These are phyloP conservation scores for Tillandsia leiboldiana DNA, from an alignment of 176 grass and related monocot genomes.

Conservation along the genomic window DNA sequence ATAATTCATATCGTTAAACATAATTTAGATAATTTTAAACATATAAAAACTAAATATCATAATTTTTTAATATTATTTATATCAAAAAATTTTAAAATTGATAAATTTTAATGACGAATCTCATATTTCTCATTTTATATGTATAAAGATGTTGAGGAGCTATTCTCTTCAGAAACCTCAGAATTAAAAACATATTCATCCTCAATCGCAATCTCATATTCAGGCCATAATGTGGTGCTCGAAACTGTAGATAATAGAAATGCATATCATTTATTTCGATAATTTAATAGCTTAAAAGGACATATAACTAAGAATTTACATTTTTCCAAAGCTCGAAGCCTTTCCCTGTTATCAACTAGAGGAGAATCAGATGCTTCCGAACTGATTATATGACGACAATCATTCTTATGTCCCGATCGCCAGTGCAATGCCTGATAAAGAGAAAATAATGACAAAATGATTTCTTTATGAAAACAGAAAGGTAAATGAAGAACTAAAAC, in stretches of 20 bases:
- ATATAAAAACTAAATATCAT: too few species aligned
- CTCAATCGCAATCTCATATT: slow-evolving; percentile 72
- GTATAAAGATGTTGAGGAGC: slow-evolving; percentile 39
- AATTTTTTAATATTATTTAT: too few species aligned
- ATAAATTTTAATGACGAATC: background rate
- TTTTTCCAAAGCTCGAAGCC: slow-evolving; percentile 17
- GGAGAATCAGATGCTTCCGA: slow-evolving; percentile 37
- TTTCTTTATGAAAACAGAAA: background rate
- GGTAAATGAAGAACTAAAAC: background rate
- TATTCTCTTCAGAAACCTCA: slow-evolving; percentile 52
- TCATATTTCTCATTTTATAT: slow-evolving; percentile 47
- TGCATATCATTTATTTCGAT: slow-evolving; percentile 20
- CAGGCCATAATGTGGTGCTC: slow-evolving; percentile 52
- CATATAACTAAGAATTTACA: slow-evolving; percentile 26
- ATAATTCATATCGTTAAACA: too few species aligned
- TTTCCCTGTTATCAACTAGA: background rate
- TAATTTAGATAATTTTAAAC: too few species aligned
- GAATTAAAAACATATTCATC: slow-evolving; percentile 43
- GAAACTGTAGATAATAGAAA: slow-evolving; percentile 38
- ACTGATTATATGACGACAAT: slow-evolving; percentile 47
- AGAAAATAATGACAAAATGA: slow-evolving; percentile 1
- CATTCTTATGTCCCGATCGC: slow-evolving; percentile 62
- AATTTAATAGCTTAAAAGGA: slow-evolving; percentile 15
- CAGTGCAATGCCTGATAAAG: slow-evolving; percentile 61
- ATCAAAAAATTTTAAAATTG: too few species aligned